phyloP scores from a whole-genome alignment of 2,329 filamentous ascomycete species.

The Alternaria viburni region DNA sequence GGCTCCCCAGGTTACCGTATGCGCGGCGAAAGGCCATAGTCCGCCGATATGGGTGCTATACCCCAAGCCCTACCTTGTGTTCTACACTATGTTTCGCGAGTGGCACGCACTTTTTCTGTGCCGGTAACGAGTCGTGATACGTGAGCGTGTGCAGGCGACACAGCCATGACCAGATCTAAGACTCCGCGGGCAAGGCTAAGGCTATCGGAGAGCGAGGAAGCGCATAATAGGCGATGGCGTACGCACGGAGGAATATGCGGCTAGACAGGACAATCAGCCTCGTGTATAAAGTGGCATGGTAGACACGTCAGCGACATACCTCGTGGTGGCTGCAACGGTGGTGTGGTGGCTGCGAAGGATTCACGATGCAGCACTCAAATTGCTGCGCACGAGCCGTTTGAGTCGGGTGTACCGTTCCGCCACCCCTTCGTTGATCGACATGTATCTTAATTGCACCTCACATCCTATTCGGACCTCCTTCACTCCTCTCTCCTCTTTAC shows the following conservation, averaged over 20 bases:
- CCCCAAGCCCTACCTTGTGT: not conserved
- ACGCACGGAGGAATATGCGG: not conserved
- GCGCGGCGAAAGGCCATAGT: slow-evolving; percentile 13
- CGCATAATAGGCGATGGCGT: slow-evolving; percentile 7
- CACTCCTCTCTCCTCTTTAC: not conserved
- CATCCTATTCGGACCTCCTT: slow-evolving; percentile 7
- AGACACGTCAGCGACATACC: slow-evolving; percentile 9
- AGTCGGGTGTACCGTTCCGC: slow-evolving; percentile 11
- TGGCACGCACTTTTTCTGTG: not conserved
- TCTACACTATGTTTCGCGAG: not conserved
- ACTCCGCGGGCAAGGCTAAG: not conserved
- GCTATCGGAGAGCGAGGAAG: slow-evolving; percentile 11
- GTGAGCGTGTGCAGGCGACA: slow-evolving; percentile 1
- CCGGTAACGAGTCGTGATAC: not conserved
- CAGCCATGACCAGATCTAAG: slow-evolving; percentile 4
- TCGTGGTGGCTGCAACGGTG: slow-evolving; percentile 12
- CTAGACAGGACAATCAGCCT: slow-evolving; percentile 1
- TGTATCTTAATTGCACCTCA: slow-evolving; percentile 29
- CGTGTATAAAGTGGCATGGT: not conserved
- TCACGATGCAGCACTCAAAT: slow-evolving; percentile 23
- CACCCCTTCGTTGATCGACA: slow-evolving; percentile 23
- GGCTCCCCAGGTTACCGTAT: slow-evolving; percentile 12
- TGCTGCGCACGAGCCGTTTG: slow-evolving; percentile 21
- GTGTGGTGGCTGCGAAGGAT: slow-evolving; percentile 30
- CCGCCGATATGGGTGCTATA: not conserved